Base-by-base conservation (phyloP, 768 basidiomycete species). In the Candolleomyces efflorescens region DNA sequence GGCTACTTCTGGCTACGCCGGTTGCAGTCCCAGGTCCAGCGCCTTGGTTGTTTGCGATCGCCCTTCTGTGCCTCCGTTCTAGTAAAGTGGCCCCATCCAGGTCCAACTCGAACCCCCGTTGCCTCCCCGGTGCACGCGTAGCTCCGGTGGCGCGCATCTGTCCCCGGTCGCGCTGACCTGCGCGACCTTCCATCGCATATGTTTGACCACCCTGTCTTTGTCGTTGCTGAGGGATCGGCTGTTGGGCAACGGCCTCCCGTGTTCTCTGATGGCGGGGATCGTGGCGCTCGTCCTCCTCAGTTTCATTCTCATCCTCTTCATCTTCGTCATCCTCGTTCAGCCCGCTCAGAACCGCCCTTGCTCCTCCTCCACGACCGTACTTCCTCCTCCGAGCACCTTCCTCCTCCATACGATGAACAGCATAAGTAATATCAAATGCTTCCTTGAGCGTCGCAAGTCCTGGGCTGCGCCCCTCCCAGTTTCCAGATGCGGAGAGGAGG, bases 331-430 rank as follows among this genome's bases (percentile, higher is more conserved):
- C 94, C 67, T 98, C 97, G 70, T 98, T 97, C 62, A 99, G 79
- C 5, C 89, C 92, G 9, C 79, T 80, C 20, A 98, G 73, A 77
- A 90, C 92, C 3, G 90, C 90, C 52, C 85, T 82, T 3, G 75
- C 74, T 20, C 94, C 94, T 0, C 86, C 89, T 26, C 89, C 92
- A 17, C 87, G 88, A 55, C 90, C 86, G 72, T 89, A 90, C 47
- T 89, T 92, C 23, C 90, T 82, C 52, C 92, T 78, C 55, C 92
- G 82, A 0, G 90, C 91, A 13, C 94, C 96, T 72, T 99, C 97
- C 71, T 99, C 97, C 69, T 98, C 96, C 96, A 98, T 98, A 17
- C 96, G 87, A 71, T 99, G 97, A 0, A 99, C 97, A 3, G 97
- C 96, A 71, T 98, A 98, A 1, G 97, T 96, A 67, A 99, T 89